Base-by-base conservation (phyloP, 2,329 filamentous ascomycete genomes). In the Aaosphaeria pasadenensis region DNA sequence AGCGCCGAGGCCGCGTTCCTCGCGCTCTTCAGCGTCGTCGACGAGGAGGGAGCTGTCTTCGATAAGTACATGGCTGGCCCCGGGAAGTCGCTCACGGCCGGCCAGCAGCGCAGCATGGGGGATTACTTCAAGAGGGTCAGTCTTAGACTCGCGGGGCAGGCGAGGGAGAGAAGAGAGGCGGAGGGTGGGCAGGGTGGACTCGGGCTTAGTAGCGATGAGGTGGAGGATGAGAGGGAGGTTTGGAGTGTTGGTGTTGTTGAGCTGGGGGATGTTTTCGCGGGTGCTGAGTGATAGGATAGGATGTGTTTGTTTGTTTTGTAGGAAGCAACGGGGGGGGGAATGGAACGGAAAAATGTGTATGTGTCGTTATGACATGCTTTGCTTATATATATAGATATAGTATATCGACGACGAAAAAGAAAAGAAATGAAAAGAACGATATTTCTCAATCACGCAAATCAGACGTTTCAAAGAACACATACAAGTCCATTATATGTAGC, bases 51-150 rank as follows among this genome's bases (percentile, higher is more conserved):
- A 50, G 85, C 83, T 53, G 84, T 96, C 17, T 97, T 96, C 68
- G 91, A 96, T 60, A 91, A 91, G 73, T 97, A 91, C 72, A 85
- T 96, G 76, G 77, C 82, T 7, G 84, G 85, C 0, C 78, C 85
- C 1, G 78, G 75, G 5, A 81, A 82, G 44, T 81, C 83, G 3
- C 71, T 96, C 50, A 78, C 85, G 6, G 73, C 88, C 0, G 86
- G 83, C 38, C 84, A 84, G 13, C 94, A 95, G 79, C 82, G 92
- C 58, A 91, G 87, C 69, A 96, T 99, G 87, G 82, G 86, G 50
- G 94, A 99, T 70, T 99, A 99, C 74, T 97, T 97, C 76, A 96
- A 96, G 79, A 80, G 94, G 39, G 89, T 99, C 55, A 90, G 90
- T 1, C 71, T 92, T 62, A 83, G 91, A 58, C 74, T 97, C 17